Evolutionary conservation across 2,329 filamentous ascomycete genomes (phyloP), one percentile per base, ranked within the genome.

Genomic region (Botrytis pseudocinerea): DNA sequence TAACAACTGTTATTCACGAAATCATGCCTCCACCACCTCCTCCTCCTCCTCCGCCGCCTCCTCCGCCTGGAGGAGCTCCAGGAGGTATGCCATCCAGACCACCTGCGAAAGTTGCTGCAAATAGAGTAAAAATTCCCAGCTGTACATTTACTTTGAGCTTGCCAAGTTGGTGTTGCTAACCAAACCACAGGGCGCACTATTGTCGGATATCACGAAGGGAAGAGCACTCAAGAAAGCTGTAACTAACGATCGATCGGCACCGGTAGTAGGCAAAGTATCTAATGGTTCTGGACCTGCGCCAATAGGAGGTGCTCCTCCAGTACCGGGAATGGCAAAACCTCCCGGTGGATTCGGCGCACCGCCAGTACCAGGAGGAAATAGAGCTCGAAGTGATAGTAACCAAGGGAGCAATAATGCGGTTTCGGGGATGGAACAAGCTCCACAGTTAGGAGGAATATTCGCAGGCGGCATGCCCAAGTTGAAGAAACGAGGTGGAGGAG

Each of bases 391-490:
- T 82, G 95, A 96, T 81, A 97, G 95, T 82, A 94, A 97, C 78
- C 88, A 89, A 70, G 87, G 86, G 32, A 85, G 86, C 63, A 80
- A 81, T 57, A 81, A 78, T 60, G 80, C 82, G 5, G 81, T 80
- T 20, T 77, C 82, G 28, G 83, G 83, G 2, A 82, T 87, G 77
- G 88, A 91, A 35, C 82, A 89, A 32, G 89, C 93, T 65, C 94
- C 94, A 18, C 95, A 98, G 81, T 83, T 98, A 18, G 95, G 86
- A 44, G 96, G 96, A 1, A 82, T 99, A 40, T 97, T 99, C 80
- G 94, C 93, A 1, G 95, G 94, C 51, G 96, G 95, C 54, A 98
- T 98, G 89, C 96, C 96, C 4, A 98, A 98, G 84, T 82, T 99
- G 79, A 93, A 93, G 82, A 98, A 97, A 85, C 88, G 91, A 4